These are phyloP conservation scores for Panicum hallii DNA, from an alignment of 202 grass and related monocot species.

Conservation along the genomic window DNA sequence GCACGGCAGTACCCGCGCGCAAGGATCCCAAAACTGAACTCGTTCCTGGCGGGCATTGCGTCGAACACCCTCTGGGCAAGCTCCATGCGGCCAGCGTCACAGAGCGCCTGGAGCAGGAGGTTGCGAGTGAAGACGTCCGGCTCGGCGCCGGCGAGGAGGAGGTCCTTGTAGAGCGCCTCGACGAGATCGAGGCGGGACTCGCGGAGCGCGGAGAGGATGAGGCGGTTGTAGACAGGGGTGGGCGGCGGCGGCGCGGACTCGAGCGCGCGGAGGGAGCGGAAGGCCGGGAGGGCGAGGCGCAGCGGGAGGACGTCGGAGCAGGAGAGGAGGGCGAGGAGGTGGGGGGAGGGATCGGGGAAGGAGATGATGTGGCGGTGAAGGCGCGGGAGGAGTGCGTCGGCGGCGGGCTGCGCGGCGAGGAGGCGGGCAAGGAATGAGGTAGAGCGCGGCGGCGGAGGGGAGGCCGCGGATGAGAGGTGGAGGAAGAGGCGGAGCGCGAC, in stretches of 20 bases:
- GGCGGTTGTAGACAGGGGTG: constrained; percentile 79
- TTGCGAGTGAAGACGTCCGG: constrained; percentile 85
- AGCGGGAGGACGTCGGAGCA: constrained; percentile 44
- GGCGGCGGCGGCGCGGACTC: constrained; percentile 55
- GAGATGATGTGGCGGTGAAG: constrained; percentile 60
- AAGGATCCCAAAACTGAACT: constrained; percentile 88
- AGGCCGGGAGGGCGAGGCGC: constrained; percentile 54
- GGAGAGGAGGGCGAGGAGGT: constrained; percentile 44
- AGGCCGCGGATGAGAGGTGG: constrained; percentile 46
- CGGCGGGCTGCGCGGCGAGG: constrained; percentile 45
- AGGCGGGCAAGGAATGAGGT: constrained; percentile 56
- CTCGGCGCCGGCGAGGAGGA: constrained; percentile 63
- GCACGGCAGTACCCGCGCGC: constrained; percentile 67
- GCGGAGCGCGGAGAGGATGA: constrained; percentile 67
- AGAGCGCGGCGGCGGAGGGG: constrained; percentile 45
- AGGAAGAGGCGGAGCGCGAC: constrained; percentile 81
- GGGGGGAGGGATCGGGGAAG: constrained; percentile 51
- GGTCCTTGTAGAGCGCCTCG: constrained; percentile 83
- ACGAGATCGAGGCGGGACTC: constrained; percentile 66
- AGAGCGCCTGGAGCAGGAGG: constrained; percentile 63
- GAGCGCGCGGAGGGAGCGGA: constrained; percentile 73
- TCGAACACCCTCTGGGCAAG: constrained; percentile 83
- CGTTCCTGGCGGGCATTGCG: constrained; percentile 71
- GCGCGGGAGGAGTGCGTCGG: constrained; percentile 47
- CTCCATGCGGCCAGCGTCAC: constrained; percentile 68